phyloP scores from a whole-genome alignment of 352 stramenopile genomes.

The Pythium dissotocum region DNA sequence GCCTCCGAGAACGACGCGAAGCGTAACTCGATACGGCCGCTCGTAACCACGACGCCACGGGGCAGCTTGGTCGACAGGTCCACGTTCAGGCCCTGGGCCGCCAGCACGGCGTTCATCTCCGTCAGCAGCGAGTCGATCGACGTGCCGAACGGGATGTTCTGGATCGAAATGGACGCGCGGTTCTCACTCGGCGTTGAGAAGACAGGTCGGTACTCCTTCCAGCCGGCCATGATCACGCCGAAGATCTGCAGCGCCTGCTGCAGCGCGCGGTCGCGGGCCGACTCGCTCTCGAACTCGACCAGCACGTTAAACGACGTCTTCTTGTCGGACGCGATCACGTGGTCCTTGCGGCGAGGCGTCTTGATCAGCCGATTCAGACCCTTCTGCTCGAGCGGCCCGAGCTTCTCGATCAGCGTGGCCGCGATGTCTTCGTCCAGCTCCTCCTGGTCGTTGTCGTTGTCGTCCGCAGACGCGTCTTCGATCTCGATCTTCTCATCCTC shows the following conservation, averaged over 20 bases:
- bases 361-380: slow-evolving; percentile 31
- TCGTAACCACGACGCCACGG: slow-evolving; percentile 67
- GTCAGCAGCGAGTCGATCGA: slow-evolving; percentile 55
- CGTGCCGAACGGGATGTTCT: slow-evolving; percentile 80
- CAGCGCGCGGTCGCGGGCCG: slow-evolving; percentile 51
- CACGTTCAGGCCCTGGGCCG: slow-evolving; percentile 43
- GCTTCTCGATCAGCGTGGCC: slow-evolving; percentile 16
- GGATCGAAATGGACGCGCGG: slow-evolving; percentile 61
- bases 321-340: slow-evolving; percentile 78
- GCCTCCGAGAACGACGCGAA: slow-evolving; percentile 76
- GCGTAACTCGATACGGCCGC: slow-evolving; percentile 70
- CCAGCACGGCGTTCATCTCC: slow-evolving; percentile 60
- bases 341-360: slow-evolving; percentile 52
- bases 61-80: slow-evolving; percentile 58
- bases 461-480: not conserved
- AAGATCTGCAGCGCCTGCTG: slow-evolving; percentile 86
- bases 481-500: not conserved
- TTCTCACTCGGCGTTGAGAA: slow-evolving; percentile 59
- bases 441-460: slow-evolving; percentile 16
- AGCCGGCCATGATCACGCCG: slow-evolving; percentile 84
- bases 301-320: slow-evolving; percentile 73
- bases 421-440: slow-evolving; percentile 15
- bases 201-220: slow-evolving; percentile 80
- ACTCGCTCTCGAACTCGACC: slow-evolving; percentile 68
- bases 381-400: slow-evolving; percentile 21